Base-by-base conservation (phyloP, 768 basidiomycete species). In the Xerocomellus amylosporus region DNA sequence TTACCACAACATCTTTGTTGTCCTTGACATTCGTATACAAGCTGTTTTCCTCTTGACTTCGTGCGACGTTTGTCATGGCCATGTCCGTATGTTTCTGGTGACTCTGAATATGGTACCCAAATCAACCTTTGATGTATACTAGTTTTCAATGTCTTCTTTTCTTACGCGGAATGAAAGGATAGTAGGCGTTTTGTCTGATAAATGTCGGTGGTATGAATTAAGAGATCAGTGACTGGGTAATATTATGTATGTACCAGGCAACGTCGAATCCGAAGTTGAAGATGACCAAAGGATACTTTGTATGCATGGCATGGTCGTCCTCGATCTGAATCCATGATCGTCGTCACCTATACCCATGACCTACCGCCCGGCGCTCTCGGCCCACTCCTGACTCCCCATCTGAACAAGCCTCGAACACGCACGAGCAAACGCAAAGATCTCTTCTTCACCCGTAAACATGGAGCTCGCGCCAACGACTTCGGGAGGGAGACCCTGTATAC, bases 401-500 rank as follows among this genome's bases (percentile, higher is more conserved):
- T 93, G 83, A 42, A 91, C 88, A 17, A 93, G 75, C 41, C 92
- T 79, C 22, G 89, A 92, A 65, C 90, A 93, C 19, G 95, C 95
- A 34, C 97, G 82, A 12, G 93, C 94, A 70, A 98, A 99, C 0
- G 97, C 97, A 67, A 99, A 99, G 0, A 98, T 69, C 71, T 98
- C 97, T 70, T 98, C 97, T 64, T 98, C 95, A 4, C 96, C 95
- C 0, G 87, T 88, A 67, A 98, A 98, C 76, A 99, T 89, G 40
- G 93, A 88, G 57, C 88, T 92, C 2, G 79, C 76, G 33, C 93
- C 90, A 17, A 96, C 88, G 19, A 81, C 73, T 28, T 93, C 85
- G 22, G 79, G 79, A 1, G 88, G 79, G 1, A 98, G 76, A 19
- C 93, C 93, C 92, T 95, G 59, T 31, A 51, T 24, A 12, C 1